A percentile compares a stretch with the other conserved stretches of the same genome.
phyloP scores from a whole-genome alignment of 2,329 filamentous ascomycete species.

The Polytolypa hystricis region DNA sequence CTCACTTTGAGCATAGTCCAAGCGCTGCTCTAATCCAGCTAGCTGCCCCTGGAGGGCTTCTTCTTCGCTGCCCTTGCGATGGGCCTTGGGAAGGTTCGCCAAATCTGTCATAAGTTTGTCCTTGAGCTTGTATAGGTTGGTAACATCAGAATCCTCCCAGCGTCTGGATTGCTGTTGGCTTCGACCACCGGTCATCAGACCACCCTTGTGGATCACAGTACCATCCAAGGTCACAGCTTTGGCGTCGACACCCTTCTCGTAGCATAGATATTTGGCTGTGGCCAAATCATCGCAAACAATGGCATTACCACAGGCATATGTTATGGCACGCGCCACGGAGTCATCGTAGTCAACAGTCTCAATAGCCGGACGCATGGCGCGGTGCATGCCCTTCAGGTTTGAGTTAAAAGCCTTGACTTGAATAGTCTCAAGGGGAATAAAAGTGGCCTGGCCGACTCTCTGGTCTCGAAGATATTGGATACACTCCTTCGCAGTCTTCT shows the following conservation, averaged over 20 bases:
- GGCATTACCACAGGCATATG: conserved; percentile 86
- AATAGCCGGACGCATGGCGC: conserved; percentile 75
- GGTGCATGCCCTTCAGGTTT: conserved; percentile 77
- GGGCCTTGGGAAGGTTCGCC: conserved; percentile 64
- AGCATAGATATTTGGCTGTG: conserved; percentile 82
- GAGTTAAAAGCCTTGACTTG: conserved; percentile 87
- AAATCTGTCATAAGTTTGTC: conserved; percentile 70
- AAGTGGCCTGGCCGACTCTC: conserved; percentile 75
- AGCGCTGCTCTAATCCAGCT: conserved; percentile 63
- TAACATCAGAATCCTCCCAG: conserved; percentile 83
- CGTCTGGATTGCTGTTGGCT: conserved; percentile 64
- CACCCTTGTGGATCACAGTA: conserved; percentile 93
- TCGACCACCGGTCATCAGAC: conserved; percentile 91
- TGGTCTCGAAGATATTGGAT: conserved; percentile 91
- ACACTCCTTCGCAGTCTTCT: conserved; percentile 88
- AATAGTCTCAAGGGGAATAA: conserved; percentile 94
- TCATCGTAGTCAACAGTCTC: conserved; percentile 93
- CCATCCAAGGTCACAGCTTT: conserved; percentile 93
- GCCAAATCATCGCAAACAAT: conserved; percentile 84
- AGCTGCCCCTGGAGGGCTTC: conserved; percentile 73
- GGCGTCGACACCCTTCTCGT: conserved; percentile 70
- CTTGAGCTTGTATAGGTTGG: conserved; percentile 66
- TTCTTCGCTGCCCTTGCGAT: conserved; percentile 65
- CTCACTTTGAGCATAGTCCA: conserved; percentile 63
- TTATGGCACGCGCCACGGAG: conserved; percentile 80